Conservation (phyloP, 2,329 filamentous ascomycete species). For the Graphilbum sp. region DNA sequence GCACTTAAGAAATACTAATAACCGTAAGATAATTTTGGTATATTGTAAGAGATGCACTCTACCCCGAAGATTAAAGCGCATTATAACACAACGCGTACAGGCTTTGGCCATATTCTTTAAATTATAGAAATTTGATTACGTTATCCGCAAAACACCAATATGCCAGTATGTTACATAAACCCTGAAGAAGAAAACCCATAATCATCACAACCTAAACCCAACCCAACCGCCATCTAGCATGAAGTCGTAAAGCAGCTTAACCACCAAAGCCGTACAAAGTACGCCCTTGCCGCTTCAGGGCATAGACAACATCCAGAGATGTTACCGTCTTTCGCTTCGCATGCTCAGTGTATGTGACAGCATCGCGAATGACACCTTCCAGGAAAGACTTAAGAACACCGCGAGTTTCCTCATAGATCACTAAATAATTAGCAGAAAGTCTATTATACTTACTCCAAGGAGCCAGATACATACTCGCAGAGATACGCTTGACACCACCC, state of each 20-base stretch:
- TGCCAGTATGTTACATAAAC: slow-evolving; percentile 13
- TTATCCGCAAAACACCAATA: slow-evolving; percentile 13
- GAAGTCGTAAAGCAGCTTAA: slow-evolving; percentile 30
- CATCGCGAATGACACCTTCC: slow-evolving; percentile 60
- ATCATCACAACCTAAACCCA: slow-evolving; percentile 13
- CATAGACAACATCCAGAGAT: slow-evolving; percentile 51
- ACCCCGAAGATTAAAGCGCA: no score
- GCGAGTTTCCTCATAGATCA: slow-evolving; percentile 69
- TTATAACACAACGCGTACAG: no score
- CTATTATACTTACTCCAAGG: not conserved
- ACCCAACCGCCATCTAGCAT: slow-evolving; percentile 1
- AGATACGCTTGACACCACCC: slow-evolving; percentile 99
- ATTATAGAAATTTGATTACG: slow-evolving; percentile 12
- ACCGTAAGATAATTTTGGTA: no score
- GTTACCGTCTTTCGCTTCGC: slow-evolving; percentile 71
- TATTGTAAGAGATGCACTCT: no score
- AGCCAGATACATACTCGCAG: slow-evolving; percentile 51
- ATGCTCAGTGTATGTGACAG: slow-evolving; percentile 65
- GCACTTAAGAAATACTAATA: no score
- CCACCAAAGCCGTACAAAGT: slow-evolving; percentile 83
- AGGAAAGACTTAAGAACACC: slow-evolving; percentile 67
- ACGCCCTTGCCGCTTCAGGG: slow-evolving; percentile 35
- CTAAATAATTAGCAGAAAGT: slow-evolving; percentile 14
- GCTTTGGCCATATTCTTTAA: no score
- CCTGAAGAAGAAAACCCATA: slow-evolving; percentile 12